Evolutionary conservation across 73 alveolate genomes (phyloP).

Genomic region (Paramecium bursaria): DNA sequence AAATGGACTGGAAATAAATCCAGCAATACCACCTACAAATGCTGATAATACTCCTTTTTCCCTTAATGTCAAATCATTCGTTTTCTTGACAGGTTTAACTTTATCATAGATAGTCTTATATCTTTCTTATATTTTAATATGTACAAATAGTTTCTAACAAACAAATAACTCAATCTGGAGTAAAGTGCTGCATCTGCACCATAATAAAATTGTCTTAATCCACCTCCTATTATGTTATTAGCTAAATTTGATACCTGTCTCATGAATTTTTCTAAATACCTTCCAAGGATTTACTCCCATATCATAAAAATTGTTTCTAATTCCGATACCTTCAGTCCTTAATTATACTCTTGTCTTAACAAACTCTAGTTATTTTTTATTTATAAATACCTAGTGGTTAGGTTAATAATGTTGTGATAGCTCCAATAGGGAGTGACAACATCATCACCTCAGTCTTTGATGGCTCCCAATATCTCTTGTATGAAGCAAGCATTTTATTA

Average conservation of each 20-base stretch:
- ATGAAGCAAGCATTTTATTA: constrained; percentile 68
- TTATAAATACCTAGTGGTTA: constrained; percentile 43
- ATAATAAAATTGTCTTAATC: constrained; percentile 61
- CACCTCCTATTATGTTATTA: constrained; percentile 65
- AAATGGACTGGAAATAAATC: constrained; percentile 62
- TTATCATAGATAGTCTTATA: constrained; percentile 67
- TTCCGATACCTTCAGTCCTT: constrained; percentile 70
- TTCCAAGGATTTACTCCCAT: constrained; percentile 68
- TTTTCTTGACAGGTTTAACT: constrained; percentile 67
- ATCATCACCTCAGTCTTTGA: constrained; percentile 58
- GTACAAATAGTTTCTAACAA: constrained; percentile 67
- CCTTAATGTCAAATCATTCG: constrained; percentile 64
- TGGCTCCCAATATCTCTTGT: constrained; percentile 75
- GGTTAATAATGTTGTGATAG: constrained; percentile 57
- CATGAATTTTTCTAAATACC: constrained; percentile 71
- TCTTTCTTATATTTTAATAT: neutral
- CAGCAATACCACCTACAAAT: constrained; percentile 71
- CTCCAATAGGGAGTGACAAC: constrained; percentile 65
- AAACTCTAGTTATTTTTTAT: constrained; percentile 4
- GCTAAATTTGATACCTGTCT: constrained; percentile 65
- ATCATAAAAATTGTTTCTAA: constrained; percentile 29
- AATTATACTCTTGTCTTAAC: constrained; percentile 66
- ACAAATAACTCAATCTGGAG: constrained; percentile 66
- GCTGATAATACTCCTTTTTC: constrained; percentile 68
- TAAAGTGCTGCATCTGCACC: constrained; percentile 66